These are phyloP conservation scores for Neurospora sp. DNA, from an alignment of 2,329 filamentous ascomycete genomes.

Conservation along the genomic window DNA sequence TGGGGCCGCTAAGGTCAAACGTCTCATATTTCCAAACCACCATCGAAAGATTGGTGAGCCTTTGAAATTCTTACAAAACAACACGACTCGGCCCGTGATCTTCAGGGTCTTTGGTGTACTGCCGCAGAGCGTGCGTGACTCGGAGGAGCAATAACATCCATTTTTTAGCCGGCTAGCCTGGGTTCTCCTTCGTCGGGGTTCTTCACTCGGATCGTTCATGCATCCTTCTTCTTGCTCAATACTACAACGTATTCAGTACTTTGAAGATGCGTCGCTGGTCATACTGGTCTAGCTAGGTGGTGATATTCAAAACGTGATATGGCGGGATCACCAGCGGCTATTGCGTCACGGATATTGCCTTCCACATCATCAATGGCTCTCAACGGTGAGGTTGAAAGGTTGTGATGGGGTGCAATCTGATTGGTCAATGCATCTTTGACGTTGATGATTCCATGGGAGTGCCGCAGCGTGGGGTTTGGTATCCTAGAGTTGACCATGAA, in stretches of 20 bases:
- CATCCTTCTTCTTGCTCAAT: neutral
- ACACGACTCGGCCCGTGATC: neutral
- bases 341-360: neutral
- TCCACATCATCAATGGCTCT: neutral
- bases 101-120: neutral
- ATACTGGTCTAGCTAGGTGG: neutral
- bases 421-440: neutral
- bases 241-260: neutral
- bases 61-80: neutral
- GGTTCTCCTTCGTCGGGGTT: neutral
- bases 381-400: neutral
- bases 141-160: neutral
- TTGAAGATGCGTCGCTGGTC: neutral
- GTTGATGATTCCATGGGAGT: neutral
- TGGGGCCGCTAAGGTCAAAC: neutral
- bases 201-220: neutral
- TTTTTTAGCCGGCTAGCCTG: neutral
- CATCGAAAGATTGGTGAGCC: neutral
- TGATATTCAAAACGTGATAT: neutral
- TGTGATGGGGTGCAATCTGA: neutral
- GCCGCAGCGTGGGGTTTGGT: neutral
- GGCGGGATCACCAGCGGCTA: neutral
- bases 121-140: neutral
- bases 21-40: neutral
- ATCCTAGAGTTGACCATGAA: neutral